A percentile compares a stretch with the other conserved stretches of the same genome.
Conservation (phyloP, 2,329 filamentous ascomycete species). For the Colletotrichum sp. region DNA sequence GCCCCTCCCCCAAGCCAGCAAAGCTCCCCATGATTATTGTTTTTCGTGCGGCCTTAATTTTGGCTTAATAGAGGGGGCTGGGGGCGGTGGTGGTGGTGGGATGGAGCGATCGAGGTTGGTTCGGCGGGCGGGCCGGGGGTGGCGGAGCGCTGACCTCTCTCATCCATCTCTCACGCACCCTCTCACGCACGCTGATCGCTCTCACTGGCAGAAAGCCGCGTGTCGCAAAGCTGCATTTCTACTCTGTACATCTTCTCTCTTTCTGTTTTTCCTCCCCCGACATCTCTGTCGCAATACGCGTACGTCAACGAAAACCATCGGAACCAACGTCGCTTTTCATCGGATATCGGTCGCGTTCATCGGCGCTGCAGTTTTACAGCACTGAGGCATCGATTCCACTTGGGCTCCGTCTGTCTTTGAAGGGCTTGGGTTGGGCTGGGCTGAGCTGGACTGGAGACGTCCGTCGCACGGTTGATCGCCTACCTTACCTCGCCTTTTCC, state of each 20-base stretch:
- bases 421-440: background rate
- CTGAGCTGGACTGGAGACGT: background rate
- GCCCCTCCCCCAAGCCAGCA: background rate
- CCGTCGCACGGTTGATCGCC: background rate
- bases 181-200: background rate
- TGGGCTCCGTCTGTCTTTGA: background rate
- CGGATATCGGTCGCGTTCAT: background rate
- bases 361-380: background rate
- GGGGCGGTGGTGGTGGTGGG: background rate
- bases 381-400: background rate
- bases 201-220: background rate
- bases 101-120: slow-evolving; percentile 12
- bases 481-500: background rate
- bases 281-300: background rate
- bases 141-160: slow-evolving; percentile 11
- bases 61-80: slow-evolving; percentile 18
- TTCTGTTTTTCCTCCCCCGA: background rate
- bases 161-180: background rate
- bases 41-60: background rate
- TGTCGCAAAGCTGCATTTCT: background rate
- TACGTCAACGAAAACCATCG: background rate
- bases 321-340: background rate
- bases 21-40: background rate
- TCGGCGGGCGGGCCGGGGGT: slow-evolving; percentile 1
- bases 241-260: background rate